phyloP scores from a whole-genome alignment of 495 filamentous ascomycete species.

The Monascus purpureus region DNA sequence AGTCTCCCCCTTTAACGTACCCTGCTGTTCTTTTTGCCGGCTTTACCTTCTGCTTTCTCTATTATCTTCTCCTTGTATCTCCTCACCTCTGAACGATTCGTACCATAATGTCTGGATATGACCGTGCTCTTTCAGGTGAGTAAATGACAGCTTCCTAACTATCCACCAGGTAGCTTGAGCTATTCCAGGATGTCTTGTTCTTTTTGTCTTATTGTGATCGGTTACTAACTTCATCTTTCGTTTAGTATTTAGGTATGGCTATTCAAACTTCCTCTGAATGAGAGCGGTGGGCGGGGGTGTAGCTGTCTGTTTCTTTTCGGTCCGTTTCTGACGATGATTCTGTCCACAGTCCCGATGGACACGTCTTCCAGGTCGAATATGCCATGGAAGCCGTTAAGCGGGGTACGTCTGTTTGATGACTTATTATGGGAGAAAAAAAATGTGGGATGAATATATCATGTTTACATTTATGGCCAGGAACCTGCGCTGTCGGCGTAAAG shows the following conservation, averaged over 20 bases:
- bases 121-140: slow-evolving; percentile 89
- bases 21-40: slow-evolving; percentile 2
- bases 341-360: slow-evolving; percentile 74
- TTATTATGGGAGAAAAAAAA: slow-evolving; percentile 2
- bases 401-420: slow-evolving; percentile 40
- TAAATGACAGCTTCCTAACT: slow-evolving; percentile 18
- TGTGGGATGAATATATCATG: no score
- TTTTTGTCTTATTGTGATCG: no score
- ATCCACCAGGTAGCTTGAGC: no score
- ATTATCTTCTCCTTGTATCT: not conserved
- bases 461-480: no score
- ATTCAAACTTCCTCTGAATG: not conserved
- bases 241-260: slow-evolving; percentile 16
- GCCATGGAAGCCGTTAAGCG: slow-evolving; percentile 96
- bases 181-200: no score
- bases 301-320: slow-evolving; percentile 5
- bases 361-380: slow-evolving; percentile 99
- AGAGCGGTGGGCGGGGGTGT: no score
- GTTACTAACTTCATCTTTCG: not conserved
- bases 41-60: not conserved
- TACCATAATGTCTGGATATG: slow-evolving; percentile 77
- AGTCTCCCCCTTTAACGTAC: slow-evolving; percentile 2
- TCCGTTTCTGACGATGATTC: no score
- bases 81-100: not conserved
- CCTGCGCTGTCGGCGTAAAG: slow-evolving; percentile 96